Percentiles rank a stretch among this genome's conserved stretches.
phyloP scores from a whole-genome alignment of 2,329 filamentous ascomycete genomes.

The Lasiodiplodia sp. region DNA sequence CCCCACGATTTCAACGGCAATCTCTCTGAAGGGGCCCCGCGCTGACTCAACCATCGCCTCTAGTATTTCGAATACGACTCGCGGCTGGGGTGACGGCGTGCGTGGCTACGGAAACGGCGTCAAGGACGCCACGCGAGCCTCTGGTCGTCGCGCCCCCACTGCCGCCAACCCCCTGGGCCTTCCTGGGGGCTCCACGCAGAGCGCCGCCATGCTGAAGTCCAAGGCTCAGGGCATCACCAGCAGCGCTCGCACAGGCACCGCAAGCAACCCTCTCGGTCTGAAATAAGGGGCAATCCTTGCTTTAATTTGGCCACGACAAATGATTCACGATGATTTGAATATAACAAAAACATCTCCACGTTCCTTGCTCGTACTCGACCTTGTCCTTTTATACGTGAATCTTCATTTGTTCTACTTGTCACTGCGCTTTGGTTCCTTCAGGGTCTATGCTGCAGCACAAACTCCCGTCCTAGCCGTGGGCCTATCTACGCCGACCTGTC shows the following conservation, averaged over 20 bases:
- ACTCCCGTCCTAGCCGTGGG: constrained; percentile 1
- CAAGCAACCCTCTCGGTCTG: constrained; percentile 53
- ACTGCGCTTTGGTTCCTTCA: constrained; percentile 2
- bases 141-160: constrained; percentile 52
- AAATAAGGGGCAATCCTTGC: constrained; percentile 31
- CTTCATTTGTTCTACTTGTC: constrained; percentile 4
- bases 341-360: background rate
- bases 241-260: constrained; percentile 38
- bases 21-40: background rate
- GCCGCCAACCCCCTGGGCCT: constrained; percentile 57
- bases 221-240: constrained; percentile 29
- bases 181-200: constrained; percentile 28
- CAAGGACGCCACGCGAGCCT: constrained; percentile 56
- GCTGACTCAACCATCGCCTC: constrained; percentile 3
- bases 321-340: constrained; percentile 9
- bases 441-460: constrained; percentile 12
- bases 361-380: background rate
- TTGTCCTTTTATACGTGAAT: background rate
- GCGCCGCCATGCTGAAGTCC: constrained; percentile 21
- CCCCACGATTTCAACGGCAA: constrained; percentile 9
- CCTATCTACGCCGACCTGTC: background rate
- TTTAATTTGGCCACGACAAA: constrained; percentile 13
- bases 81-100: constrained; percentile 56
- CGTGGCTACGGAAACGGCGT: constrained; percentile 59
- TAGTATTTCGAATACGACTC: constrained; percentile 54